phyloP scores from a whole-genome alignment of 768 basidiomycete genomes.

The Collybiopsis luxurians region DNA sequence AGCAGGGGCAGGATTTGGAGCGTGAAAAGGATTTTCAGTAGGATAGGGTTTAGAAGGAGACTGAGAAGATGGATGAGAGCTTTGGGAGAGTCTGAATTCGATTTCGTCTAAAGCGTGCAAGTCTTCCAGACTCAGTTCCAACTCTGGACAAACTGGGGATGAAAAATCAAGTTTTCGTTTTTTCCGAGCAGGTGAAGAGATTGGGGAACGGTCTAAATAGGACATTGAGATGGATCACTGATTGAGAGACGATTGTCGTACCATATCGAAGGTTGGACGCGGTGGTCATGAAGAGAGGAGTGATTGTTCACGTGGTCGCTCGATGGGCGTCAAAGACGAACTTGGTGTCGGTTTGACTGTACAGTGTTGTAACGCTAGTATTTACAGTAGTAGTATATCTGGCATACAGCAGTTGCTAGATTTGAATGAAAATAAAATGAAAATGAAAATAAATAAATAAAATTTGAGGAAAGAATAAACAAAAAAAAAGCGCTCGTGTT shows the following conservation, averaged over 20 bases:
- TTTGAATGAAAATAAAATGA: no score
- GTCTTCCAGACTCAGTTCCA: constrained; percentile 48
- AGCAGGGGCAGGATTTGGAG: constrained; percentile 11
- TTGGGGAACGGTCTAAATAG: constrained; percentile 22
- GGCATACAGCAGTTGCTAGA: no score
- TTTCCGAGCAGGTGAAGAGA: constrained; percentile 49
- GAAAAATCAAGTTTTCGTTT: constrained; percentile 65
- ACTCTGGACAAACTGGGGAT: constrained; percentile 39
- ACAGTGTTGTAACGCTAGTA: no score
- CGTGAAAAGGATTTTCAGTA: constrained; percentile 42
- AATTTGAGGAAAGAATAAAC: no score
- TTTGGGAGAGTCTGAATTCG: constrained; percentile 44
- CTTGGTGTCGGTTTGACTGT: no score
- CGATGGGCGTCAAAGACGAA: no score
- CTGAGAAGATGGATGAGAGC: constrained; percentile 8
- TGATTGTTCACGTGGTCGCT: background rate
- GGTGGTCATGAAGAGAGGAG: background rate
- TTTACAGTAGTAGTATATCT: no score
- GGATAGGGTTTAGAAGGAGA: constrained; percentile 10
- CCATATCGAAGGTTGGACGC: background rate
- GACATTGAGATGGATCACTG: background rate
- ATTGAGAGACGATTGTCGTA: background rate
- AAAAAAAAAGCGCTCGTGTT: no score
- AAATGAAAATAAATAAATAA: no score
- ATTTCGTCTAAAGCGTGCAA: constrained; percentile 53